Evolutionary conservation across 257 asterid species (phyloP), one percentile per base, ranked within the genome.

Genomic region (Solanum okadae): DNA sequence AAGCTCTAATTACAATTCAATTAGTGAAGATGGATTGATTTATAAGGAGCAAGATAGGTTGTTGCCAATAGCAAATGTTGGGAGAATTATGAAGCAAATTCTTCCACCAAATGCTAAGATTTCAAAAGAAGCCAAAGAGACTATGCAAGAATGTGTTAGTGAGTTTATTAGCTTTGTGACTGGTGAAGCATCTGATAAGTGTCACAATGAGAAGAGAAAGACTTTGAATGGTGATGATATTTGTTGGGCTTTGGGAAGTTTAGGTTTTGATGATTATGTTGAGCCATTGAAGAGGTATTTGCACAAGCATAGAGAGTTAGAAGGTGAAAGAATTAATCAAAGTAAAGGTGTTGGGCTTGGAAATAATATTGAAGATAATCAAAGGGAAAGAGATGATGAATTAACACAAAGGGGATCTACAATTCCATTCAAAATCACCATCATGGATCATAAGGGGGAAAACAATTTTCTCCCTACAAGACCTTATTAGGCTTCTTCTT

Each of bases 51-150:
- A 92, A 52, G 95, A 93, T 22, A 76, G 94, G 87, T 76, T 94
- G 52, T 49, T 94, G 3, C 98, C 98, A 13, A 94, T 93, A 34
- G 82, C 82, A 35, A 75, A 75, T 35, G 82, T 75, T 35, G 82
- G 82, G 29, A 35, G 82, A 75, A 75, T 75, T 75, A 75, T 75
- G 82, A 75, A 75, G 82, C 49, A 75, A 75, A 75, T 75, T 75
- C 82, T 75, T 18, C 98, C 98, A 13, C 87, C 89, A 33, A 94
- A 94, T 29, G 96, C 96, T 1, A 94, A 94, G 91, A 89, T 94
- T 93, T 93, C 98, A 9, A 94, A 93, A 82, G 98, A 94, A 87
- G 94, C 96, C 33, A 94, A 94, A 77, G 98, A 94, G 49, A 94
- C 96, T 10, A 93, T 94, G 96, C 98, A 94, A 73, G 96, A 94